Evolutionary conservation across 805 yeast genomes (phyloP), one percentile per base, ranked within the genome.

Genomic region (Spathaspora gorwiae): DNA sequence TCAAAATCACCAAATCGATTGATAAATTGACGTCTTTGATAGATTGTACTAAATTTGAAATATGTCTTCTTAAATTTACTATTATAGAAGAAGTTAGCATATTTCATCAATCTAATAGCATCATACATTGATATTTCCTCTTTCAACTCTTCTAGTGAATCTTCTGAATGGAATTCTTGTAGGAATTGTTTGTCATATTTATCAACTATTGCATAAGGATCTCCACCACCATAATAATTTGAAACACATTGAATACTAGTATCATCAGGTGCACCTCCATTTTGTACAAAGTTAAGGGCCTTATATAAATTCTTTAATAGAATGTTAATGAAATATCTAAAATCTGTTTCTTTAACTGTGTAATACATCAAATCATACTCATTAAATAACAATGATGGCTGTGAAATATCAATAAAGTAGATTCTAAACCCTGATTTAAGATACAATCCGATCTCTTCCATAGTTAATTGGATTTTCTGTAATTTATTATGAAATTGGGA

Each of bases 361-460:
- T 70, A 70, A 49, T 61, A 70, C n/a, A 71, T 57, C n/a, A 71
- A 51, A 41, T 71, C 75, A 46, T 56, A 72, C 36, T 71, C 73
- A 50, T 72, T 72, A 53, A 68, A 68, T 19, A 72, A 53, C 39
- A 63, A 42, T 4, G 73, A 64, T 2, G 73, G 74, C 50, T 64
- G 73, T 9, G 71, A 60, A 6, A 72, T 56, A 47, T 76, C 79
- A 35, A 76, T 60, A 53, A 71, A 75, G 37, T 57, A 66, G 6
- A 76, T 66, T 32, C 72, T 59, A 46, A 80, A 72, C 2, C 83
- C 81, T 0, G 77, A 68, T 56, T 81, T 82, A 24, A 76, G 50
- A 48, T 72, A 75, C 24, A 75, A 56, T 0, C 85, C 85, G 4
- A 75, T 68, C 50, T 81, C 87, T 49, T 79, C 84, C 73, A 81